Percentiles rank a stretch among this genome's conserved stretches.
Evolutionary conservation across 148 eudicot species (phyloP).

Genomic region (Vaccinium vitisidaea): DNA sequence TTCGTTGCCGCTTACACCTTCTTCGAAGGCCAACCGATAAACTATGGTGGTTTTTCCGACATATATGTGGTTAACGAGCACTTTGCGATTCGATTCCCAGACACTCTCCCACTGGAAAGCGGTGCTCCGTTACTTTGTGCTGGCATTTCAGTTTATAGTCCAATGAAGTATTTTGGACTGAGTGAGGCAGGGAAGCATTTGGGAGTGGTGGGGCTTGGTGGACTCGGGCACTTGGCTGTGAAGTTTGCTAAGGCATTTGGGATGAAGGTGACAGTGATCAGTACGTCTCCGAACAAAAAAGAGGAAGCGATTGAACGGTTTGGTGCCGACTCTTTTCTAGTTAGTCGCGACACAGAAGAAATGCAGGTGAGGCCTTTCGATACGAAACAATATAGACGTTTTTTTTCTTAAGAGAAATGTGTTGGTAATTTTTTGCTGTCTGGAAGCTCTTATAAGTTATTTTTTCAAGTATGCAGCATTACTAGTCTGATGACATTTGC

Average conservation of each 20-base stretch:
- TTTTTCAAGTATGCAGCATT: too few relatives aligned
- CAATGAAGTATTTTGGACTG: conserved; percentile 15
- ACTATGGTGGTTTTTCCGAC: conserved; percentile 10
- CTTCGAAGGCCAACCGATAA: background rate
- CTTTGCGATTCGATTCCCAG: background rate
- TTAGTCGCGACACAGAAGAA: background rate
- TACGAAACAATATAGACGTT: background rate
- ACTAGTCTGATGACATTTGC: too few relatives aligned
- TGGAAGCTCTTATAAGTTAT: too few relatives aligned
- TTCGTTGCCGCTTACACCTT: background rate
- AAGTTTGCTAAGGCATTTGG: conserved; percentile 16
- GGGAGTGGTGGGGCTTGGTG: conserved; percentile 14
- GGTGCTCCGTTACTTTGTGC: conserved; percentile 17
- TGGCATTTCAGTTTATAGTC: conserved; percentile 12
- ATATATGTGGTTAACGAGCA: background rate
- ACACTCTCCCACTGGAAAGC: background rate
- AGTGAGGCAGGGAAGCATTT: conserved; percentile 1
- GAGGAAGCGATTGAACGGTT: conserved; percentile 2
- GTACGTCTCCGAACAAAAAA: conserved; percentile 12
- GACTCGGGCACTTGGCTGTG: conserved; percentile 15
- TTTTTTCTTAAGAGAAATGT: too few relatives aligned
- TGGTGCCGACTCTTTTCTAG: background rate
- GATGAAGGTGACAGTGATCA: conserved; percentile 18
- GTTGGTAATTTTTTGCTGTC: background rate
- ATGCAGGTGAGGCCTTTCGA: conserved; percentile 14